phyloP scores from a whole-genome alignment of 2,329 filamentous ascomycete species.

The Phialophora verrucosa region DNA sequence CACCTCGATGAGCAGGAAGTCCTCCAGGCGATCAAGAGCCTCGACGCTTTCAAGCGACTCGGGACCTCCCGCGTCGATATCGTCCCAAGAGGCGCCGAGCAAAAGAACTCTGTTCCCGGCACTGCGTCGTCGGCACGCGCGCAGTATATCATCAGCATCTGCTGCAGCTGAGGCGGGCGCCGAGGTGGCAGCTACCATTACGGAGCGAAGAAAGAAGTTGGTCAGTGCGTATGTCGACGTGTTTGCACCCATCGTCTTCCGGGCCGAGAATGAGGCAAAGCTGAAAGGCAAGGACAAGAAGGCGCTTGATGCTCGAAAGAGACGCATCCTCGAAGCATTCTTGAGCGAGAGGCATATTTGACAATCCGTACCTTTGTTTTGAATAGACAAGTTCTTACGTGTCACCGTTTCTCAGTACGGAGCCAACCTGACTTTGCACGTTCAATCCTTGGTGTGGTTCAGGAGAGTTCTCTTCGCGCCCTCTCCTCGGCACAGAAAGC shows the following conservation, averaged over 20 bases:
- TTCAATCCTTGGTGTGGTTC: not conserved
- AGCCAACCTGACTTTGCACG: not conserved
- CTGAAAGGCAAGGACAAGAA: conserved; percentile 38
- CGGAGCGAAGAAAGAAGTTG: conserved; percentile 29
- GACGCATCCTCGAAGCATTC: conserved; percentile 36
- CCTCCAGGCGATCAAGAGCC: conserved; percentile 32
- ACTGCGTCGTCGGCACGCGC: conserved; percentile 27
- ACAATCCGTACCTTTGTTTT: not conserved
- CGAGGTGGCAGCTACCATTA: not conserved
- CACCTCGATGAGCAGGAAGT: conserved; percentile 7
- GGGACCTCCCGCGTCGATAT: conserved; percentile 22
- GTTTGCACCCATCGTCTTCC: conserved; percentile 37
- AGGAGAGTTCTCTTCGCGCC: too few relatives aligned
- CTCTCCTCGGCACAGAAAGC: too few relatives aligned
- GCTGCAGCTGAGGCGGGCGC: conserved; percentile 15
- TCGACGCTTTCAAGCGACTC: conserved; percentile 36
- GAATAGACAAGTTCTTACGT: conserved; percentile 7
- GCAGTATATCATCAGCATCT: conserved; percentile 27
- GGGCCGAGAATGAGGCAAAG: conserved; percentile 30
- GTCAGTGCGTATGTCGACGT: conserved; percentile 32
- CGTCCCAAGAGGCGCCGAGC: conserved; percentile 15
- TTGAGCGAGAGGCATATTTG: conserved; percentile 20
- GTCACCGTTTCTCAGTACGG: not conserved
- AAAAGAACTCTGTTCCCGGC: conserved; percentile 34
- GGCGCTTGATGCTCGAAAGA: conserved; percentile 33